Base-by-base conservation (phyloP, 2,329 filamentous ascomycete genomes). In the Chrysoporthe austroafricana region DNA sequence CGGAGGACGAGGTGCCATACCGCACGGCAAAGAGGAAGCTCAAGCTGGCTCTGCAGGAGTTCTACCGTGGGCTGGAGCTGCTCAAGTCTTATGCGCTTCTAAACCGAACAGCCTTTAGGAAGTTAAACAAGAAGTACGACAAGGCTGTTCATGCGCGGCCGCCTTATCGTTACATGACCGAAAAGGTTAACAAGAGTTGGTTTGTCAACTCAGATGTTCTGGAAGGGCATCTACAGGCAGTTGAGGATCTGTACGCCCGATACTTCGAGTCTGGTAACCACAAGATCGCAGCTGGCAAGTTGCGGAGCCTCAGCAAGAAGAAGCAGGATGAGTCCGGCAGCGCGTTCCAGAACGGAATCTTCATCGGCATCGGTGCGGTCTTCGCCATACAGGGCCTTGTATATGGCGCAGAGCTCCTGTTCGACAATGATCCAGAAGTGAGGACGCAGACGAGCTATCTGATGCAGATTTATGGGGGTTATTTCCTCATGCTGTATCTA, bases 91-190 rank as follows among this genome's bases (percentile, higher is more conserved):
- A 97, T 74, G 91, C 94, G 1, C 81, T 97, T 32, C 84, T 97
- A 16, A 99, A 99, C 77, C 88, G 93, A 61, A 97, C 93, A 0
- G 96, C 94, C 0, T 98, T 98, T 75, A 90, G 94, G 43, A 99
- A 99, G 78, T 93, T 99, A 76, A 97, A 97, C 80, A 99, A 99
- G 79, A 99, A 99, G 79, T 98, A 96, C 77, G 94, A 98, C 83
- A 99, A 98, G 80, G 88, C 91, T 2, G 88, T 94, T 66, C 88
- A 94, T 73, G 90, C 93, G 52, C 87, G 91, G 13, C 93, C 93
- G 0, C 86, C 90, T 0, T 86, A 91, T 75, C 87, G 91, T 39
- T 98, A 95, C 78, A 92, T 97, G 87, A 90, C 90, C 43, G 94
- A 97, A 73, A 95, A 95, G 76, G 94, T 99, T 73, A 95, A 93